A percentile compares a stretch with the other conserved stretches of the same genome.
phyloP scores from a whole-genome alignment of 768 basidiomycete species.

The Lyophyllum shimeji region DNA sequence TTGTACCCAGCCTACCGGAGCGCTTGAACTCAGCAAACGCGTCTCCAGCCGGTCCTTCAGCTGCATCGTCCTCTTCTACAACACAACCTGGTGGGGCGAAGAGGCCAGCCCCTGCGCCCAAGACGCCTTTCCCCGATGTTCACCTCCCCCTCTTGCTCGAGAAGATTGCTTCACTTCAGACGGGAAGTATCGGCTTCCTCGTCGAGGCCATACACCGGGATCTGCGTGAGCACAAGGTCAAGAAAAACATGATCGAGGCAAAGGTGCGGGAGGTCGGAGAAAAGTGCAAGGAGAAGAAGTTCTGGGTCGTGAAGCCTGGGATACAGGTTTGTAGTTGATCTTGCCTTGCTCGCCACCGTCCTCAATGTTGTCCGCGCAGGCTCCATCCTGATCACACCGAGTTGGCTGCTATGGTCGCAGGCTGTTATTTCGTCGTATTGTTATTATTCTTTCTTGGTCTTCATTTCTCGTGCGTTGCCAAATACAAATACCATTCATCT shows the following conservation, averaged over 20 bases:
- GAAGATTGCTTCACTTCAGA: conserved; percentile 62
- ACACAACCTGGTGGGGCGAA: conserved; percentile 21
- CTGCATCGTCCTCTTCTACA: conserved; percentile 13
- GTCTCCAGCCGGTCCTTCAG: conserved; percentile 12
- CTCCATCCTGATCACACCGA: conserved; percentile 2
- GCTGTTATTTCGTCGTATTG: neutral
- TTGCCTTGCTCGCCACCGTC: neutral
- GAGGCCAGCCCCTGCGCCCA: conserved; percentile 39
- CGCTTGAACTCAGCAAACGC: conserved; percentile 24
- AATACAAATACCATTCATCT: conserved; percentile 10
- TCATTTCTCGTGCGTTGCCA: neutral
- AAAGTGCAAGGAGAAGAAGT: conserved; percentile 69
- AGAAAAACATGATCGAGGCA: conserved; percentile 82
- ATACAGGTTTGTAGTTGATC: conserved; percentile 21
- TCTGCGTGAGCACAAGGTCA: conserved; percentile 66
- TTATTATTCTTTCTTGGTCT: conserved; percentile 1
- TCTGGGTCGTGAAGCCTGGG: conserved; percentile 67
- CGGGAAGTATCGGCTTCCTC: conserved; percentile 62
- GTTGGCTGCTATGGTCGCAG: neutral
- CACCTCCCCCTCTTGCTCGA: conserved; percentile 59
- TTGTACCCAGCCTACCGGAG: conserved; percentile 46
- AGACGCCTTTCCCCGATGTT: conserved; percentile 66
- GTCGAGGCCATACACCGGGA: conserved; percentile 75
- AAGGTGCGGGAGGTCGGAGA: conserved; percentile 77
- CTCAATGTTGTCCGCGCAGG: conserved; percentile 5